phyloP scores from a whole-genome alignment of 1,139 yeast genomes.

The Geotrichum phurueaensis region DNA sequence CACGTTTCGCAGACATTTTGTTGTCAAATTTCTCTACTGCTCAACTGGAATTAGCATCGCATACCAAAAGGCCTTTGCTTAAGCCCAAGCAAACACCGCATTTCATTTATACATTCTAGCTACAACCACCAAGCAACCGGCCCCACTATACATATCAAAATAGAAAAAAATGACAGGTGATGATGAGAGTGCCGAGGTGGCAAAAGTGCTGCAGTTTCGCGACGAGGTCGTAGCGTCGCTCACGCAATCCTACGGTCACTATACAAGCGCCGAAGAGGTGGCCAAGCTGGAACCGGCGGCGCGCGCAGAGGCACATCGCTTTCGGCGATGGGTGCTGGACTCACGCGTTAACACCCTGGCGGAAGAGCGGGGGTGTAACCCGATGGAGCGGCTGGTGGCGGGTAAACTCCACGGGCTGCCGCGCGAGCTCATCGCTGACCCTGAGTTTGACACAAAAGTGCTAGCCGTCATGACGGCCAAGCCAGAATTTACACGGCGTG shows the following conservation, averaged over 20 bases:
- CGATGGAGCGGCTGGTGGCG: not conserved
- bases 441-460: slow-evolving; percentile 8
- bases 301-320: slow-evolving; percentile 20
- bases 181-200: slow-evolving; percentile 21
- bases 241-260: slow-evolving; percentile 1
- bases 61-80: too few relatives aligned
- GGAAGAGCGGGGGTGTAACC: slow-evolving; percentile 7
- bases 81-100: too few relatives aligned
- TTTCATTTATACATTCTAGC: too few relatives aligned
- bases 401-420: slow-evolving; percentile 6
- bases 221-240: slow-evolving; percentile 22
- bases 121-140: too few relatives aligned
- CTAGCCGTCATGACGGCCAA: slow-evolving; percentile 2
- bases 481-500: not conserved
- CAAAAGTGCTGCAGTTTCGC: slow-evolving; percentile 24
- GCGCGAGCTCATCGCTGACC: not conserved
- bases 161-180: not conserved
- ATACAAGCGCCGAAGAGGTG: not conserved
- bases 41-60: too few relatives aligned
- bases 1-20: too few relatives aligned
- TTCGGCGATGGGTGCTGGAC: slow-evolving; percentile 24
- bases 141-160: too few relatives aligned
- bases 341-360: slow-evolving; percentile 19
- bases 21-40: too few relatives aligned
- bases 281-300: slow-evolving; percentile 19